Evolutionary conservation across 257 asterid genomes (phyloP), one percentile per base, ranked within the genome.

Genomic region (Ballota nigra): DNA sequence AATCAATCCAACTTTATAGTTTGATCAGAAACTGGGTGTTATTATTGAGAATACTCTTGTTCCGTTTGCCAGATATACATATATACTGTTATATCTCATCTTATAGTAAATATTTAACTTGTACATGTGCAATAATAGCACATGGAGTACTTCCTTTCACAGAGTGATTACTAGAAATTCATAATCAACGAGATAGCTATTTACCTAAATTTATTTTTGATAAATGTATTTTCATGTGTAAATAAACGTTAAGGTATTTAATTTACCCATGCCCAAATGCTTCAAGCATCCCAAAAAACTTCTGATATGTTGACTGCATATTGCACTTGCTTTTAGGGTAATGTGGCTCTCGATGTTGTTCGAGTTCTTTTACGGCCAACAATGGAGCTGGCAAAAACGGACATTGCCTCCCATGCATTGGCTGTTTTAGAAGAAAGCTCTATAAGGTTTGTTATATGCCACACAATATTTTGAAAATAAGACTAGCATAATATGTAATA

Each of bases 301-400:
- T 31, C 20, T 58, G 28, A 22, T 72, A 18, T n/a, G 15, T 71
- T 60, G 59, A 67, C 75, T 58, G 28, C n/a, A n/a, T n/a, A n/a
- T n/a, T n/a, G n/a, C n/a, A n/a, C n/a, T n/a, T n/a, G n/a, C 51
- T 62, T 67, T 68, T 74, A 89, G 99, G 99, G 99, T 41, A 94
- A 94, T 85, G 99, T 94, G 51, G 97, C 99, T 62, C 98, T 94
- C 76, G 99, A 94, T 79, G 89, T 83, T 70, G 98, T 98, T 67
- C 88, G 99, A 33, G 77, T 94, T 79, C 97, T 94, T 77, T 79
- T 94, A 78, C 87, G 95, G 11, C 90, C 99, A 72, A 83, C 82
- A 51, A 33, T 53, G 12, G 99, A 94, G 84, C 84, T 91, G 80
- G 95, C 93, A 29, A 81, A 69, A 66, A 94, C 99, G 53, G 96